A percentile compares a stretch with the other conserved stretches of the same genome.
phyloP scores from a whole-genome alignment of 2,329 filamentous ascomycete species.

The Pestalotiopsis sp. region DNA sequence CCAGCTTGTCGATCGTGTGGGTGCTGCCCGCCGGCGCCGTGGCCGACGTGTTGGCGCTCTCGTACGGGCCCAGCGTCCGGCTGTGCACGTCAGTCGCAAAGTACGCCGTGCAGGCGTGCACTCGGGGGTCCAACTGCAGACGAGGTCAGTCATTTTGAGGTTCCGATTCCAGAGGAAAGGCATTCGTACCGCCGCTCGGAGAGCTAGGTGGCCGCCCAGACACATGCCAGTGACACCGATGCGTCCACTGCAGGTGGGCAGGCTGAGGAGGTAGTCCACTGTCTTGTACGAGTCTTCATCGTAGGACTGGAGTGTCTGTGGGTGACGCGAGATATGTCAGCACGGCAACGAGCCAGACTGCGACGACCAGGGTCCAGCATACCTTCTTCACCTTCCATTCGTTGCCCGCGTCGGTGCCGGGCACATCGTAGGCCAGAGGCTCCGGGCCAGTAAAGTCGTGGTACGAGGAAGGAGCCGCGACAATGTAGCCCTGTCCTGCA shows the following conservation, averaged over 20 bases:
- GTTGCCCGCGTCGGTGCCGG: constrained; percentile 87
- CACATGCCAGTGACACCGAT: constrained; percentile 89
- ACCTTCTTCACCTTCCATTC: constrained; percentile 83
- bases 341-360: background rate
- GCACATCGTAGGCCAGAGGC: constrained; percentile 81
- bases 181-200: constrained; percentile 56
- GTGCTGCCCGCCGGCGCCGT: constrained; percentile 40
- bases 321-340: background rate
- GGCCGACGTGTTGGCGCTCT: constrained; percentile 49
- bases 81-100: constrained; percentile 92
- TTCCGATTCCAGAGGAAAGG: background rate
- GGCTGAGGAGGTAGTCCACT: constrained; percentile 70
- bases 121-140: constrained; percentile 68
- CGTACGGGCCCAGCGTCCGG: constrained; percentile 69
- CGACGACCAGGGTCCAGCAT: constrained; percentile 10
- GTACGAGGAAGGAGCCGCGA: constrained; percentile 87
- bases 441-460: constrained; percentile 91
- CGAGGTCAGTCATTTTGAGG: background rate
- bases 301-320: constrained; percentile 78
- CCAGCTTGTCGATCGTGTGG: constrained; percentile 58
- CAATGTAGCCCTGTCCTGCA: constrained; percentile 90
- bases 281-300: constrained; percentile 75
- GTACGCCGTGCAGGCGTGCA: constrained; percentile 80
- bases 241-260: constrained; percentile 79
- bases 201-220: constrained; percentile 83